Percentiles rank a stretch among this genome's conserved stretches.
These are phyloP conservation scores for Flueggea neowawraea DNA, from an alignment of 441 rosid genomes.

Conservation along the genomic window DNA sequence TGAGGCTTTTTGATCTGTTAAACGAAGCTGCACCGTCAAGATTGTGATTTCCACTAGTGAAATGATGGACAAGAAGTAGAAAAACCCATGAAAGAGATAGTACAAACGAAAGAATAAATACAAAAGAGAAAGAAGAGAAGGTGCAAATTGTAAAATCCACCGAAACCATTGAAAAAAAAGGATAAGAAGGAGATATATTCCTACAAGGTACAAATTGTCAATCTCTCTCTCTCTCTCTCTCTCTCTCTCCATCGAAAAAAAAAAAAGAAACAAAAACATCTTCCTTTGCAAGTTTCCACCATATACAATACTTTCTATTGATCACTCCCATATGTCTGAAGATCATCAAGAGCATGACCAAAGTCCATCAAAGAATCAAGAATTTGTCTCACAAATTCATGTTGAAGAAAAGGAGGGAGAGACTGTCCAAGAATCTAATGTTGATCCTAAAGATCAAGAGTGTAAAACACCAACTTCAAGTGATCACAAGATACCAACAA, in stretches of 20 bases:
- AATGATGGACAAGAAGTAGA: background rate
- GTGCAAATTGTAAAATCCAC: background rate
- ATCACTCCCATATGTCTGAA: background rate
- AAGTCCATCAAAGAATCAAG: background rate
- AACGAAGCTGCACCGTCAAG: background rate
- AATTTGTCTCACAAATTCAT: background rate
- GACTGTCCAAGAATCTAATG: background rate
- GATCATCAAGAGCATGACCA: background rate
- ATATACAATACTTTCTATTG: background rate
- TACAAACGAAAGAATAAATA: background rate
- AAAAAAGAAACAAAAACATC: background rate
- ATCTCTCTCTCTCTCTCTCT: background rate
- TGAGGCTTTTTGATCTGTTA: background rate
- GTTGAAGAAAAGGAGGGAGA: constrained; percentile 3
- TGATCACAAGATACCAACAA: constrained; percentile 42
- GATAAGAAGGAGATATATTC: background rate
- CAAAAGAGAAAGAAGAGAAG: background rate
- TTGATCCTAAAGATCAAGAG: constrained; percentile 11
- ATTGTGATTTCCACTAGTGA: background rate
- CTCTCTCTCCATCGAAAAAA: background rate
- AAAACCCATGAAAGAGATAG: background rate
- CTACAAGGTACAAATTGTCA: background rate
- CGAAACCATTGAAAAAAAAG: background rate
- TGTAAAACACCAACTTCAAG: constrained; percentile 52
- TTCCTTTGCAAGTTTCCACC: background rate